phyloP scores from a whole-genome alignment of 129 eudicot species.

The Escallonia herrerae region DNA sequence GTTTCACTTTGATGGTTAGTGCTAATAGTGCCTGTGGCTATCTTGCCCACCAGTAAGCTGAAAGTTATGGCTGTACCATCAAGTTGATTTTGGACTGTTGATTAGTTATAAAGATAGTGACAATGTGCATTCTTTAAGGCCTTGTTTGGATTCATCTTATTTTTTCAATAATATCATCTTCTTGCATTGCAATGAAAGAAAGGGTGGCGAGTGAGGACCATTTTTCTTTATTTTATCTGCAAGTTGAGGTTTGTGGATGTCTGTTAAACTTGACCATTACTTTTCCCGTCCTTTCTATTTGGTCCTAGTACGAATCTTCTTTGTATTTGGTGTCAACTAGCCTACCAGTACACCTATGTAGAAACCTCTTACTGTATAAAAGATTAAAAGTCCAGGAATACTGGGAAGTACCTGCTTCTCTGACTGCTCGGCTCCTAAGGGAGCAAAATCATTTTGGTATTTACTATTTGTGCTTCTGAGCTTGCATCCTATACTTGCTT shows the following conservation, averaged over 20 bases:
- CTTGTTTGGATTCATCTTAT: slow-evolving; percentile 8
- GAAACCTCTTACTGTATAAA: not conserved
- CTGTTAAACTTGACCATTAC: slow-evolving; percentile 41
- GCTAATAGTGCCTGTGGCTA: slow-evolving; percentile 10
- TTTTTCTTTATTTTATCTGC: slow-evolving; percentile 27
- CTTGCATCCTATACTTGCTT: not conserved
- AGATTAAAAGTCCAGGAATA: slow-evolving; percentile 8
- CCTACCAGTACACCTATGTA: slow-evolving; percentile 9
- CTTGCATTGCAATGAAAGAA: slow-evolving; percentile 14
- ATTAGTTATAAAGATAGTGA: slow-evolving; percentile 18
- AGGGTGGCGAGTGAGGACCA: slow-evolving; percentile 45
- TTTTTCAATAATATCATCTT: slow-evolving; percentile 16
- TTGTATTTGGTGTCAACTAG: slow-evolving; percentile 10
- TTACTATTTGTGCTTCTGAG: slow-evolving; percentile 11
- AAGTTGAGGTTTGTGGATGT: slow-evolving; percentile 47
- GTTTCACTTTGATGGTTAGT: not conserved
- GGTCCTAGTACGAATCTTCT: slow-evolving; percentile 28
- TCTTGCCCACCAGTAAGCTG: slow-evolving; percentile 5
- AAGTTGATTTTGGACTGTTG: slow-evolving; percentile 4
- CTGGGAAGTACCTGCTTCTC: not conserved
- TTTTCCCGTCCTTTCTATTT: slow-evolving; percentile 34
- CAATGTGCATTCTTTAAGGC: not conserved
- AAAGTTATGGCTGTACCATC: slow-evolving; percentile 12
- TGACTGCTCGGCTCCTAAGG: not conserved
- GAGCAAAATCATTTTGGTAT: not conserved